phyloP scores from a whole-genome alignment of 768 basidiomycete species.

The Phallus indusiatus region DNA sequence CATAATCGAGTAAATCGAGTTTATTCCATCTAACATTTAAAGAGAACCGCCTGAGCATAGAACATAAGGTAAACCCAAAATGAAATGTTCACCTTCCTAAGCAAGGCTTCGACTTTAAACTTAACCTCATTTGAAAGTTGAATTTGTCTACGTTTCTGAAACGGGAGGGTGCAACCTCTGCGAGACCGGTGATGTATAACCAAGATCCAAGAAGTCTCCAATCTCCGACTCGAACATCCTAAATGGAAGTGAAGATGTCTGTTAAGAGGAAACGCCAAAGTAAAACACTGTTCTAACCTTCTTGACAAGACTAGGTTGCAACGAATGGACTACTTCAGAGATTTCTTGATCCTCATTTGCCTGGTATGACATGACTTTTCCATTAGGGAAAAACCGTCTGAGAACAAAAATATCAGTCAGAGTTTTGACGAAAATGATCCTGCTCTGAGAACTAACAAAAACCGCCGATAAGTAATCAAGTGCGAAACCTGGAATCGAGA shows the following conservation, averaged over 20 bases:
- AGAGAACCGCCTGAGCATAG: background rate
- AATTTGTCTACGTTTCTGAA: constrained; percentile 31
- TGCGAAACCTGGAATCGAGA: constrained; percentile 61
- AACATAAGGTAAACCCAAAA: background rate
- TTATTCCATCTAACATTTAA: constrained; percentile 29
- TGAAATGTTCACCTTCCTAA: constrained; percentile 67
- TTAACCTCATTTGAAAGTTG: constrained; percentile 64
- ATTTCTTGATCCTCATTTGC: constrained; percentile 71
- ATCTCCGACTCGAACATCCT: constrained; percentile 66
- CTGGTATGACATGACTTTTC: constrained; percentile 76
- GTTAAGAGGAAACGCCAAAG: background rate
- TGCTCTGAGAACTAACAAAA: constrained; percentile 50
- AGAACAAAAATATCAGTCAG: constrained; percentile 2
- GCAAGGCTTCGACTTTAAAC: constrained; percentile 57
- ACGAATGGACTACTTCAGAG: constrained; percentile 59
- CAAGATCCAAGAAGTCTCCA: constrained; percentile 61
- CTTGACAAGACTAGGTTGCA: constrained; percentile 70
- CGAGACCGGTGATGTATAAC: constrained; percentile 53
- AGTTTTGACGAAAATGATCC: background rate
- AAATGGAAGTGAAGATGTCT: background rate
- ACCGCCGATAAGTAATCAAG: constrained; percentile 87
- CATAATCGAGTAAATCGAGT: constrained; percentile 63
- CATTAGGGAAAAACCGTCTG: constrained; percentile 78
- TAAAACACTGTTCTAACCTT: constrained; percentile 38
- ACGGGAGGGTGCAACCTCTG: constrained; percentile 27